Percentiles rank a stretch among this genome's conserved stretches.
phyloP scores from a whole-genome alignment of 768 basidiomycete genomes.

The Russula sp. region DNA sequence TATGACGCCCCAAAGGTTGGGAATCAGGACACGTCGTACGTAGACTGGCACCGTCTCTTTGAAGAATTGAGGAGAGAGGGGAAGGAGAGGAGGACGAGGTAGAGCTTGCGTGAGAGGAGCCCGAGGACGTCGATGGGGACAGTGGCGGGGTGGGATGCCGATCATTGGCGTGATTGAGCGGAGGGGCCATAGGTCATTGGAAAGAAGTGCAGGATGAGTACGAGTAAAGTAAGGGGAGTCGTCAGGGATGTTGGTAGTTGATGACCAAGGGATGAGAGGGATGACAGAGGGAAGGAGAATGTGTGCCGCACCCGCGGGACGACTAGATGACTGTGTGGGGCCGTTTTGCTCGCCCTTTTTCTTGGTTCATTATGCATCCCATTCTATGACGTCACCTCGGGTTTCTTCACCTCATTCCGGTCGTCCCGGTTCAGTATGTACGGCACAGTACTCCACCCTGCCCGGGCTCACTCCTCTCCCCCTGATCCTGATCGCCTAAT shows the following conservation, averaged over 20 bases:
- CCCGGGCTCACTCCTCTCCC: not conserved
- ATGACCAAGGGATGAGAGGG: not conserved
- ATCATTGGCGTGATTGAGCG: not conserved
- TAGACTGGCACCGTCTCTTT: not conserved
- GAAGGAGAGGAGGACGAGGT: slow-evolving; percentile 10
- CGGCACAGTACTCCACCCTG: not conserved
- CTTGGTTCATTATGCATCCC: slow-evolving; percentile 2
- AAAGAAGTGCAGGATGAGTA: not conserved
- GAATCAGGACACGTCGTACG: not conserved
- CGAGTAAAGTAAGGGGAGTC: not conserved
- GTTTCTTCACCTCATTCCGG: slow-evolving; percentile 3
- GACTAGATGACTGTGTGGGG: slow-evolving; percentile 14
- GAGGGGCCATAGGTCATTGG: slow-evolving; percentile 18
- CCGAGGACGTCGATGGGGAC: slow-evolving; percentile 18
- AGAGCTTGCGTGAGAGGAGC: slow-evolving; percentile 14
- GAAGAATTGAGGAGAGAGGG: slow-evolving; percentile 7
- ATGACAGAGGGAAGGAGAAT: not conserved
- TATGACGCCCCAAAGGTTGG: not conserved
- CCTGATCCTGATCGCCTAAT: not conserved
- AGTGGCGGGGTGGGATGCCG: slow-evolving; percentile 18
- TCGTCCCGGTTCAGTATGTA: not conserved
- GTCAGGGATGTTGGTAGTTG: slow-evolving; percentile 5
- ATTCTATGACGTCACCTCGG: slow-evolving; percentile 12
- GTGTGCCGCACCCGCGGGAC: slow-evolving; percentile 16
- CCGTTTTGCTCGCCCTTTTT: not conserved